Conservation (phyloP, 805 yeast species). For the Pichia manshurica region DNA sequence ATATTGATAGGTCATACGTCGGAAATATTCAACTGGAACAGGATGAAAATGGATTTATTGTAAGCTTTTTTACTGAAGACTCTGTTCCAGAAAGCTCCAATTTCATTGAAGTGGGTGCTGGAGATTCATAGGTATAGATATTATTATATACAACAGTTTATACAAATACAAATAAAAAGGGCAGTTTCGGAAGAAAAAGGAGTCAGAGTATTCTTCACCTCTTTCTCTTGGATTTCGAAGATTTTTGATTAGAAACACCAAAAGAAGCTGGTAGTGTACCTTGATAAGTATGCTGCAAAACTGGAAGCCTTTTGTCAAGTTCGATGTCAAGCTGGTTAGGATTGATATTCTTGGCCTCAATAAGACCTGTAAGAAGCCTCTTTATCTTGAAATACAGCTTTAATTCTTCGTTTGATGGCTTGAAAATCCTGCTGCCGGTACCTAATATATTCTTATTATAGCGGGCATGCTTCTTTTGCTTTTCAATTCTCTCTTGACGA, state of each 20-base stretch:
- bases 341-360: constrained; percentile 23
- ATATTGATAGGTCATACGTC: constrained; percentile 11
- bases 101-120: not conserved
- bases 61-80: constrained; percentile 10
- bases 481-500: constrained; percentile 39
- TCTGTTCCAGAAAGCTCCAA: constrained; percentile 7
- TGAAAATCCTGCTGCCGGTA: constrained; percentile 21
- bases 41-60: constrained; percentile 10
- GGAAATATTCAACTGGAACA: constrained; percentile 14
- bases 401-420: constrained; percentile 40
- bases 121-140: not conserved
- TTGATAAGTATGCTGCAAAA: constrained; percentile 62
- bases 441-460: constrained; percentile 13
- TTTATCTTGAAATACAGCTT: constrained; percentile 38
- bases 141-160: not conserved
- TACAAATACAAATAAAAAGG: not conserved
- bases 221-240: constrained; percentile 8
- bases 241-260: constrained; percentile 8
- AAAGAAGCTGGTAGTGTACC: constrained; percentile 71
- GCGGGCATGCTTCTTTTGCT: constrained; percentile 10
- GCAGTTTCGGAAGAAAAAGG: not conserved
- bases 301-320: constrained; percentile 48
- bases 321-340: constrained; percentile 33
- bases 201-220: not conserved
- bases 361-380: constrained; percentile 40